These are phyloP conservation scores for Megacollybia marginata DNA, from an alignment of 768 basidiomycete genomes.

Conservation along the genomic window DNA sequence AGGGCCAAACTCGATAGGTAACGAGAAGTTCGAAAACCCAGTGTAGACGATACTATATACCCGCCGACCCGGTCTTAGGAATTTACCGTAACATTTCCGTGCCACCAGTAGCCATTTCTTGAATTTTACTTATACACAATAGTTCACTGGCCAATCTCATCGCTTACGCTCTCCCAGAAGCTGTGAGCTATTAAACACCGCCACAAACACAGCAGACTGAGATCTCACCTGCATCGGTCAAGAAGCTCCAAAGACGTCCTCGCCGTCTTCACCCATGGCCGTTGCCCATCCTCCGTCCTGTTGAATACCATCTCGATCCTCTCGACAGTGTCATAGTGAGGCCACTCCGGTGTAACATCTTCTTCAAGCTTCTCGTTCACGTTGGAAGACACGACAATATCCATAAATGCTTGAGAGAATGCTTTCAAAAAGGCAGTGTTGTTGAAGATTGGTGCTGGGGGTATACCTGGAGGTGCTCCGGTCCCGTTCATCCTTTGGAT, in stretches of 20 bases:
- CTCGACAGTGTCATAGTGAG: conserved; percentile 11
- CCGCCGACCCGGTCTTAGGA: too few species aligned
- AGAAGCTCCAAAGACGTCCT: background rate
- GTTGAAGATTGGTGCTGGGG: conserved; percentile 20
- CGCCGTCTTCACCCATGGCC: background rate
- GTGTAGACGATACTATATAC: too few species aligned
- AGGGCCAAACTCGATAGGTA: too few species aligned
- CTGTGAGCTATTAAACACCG: background rate
- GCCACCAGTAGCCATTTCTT: too few species aligned
- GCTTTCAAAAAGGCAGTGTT: conserved; percentile 28
- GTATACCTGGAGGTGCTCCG: background rate
- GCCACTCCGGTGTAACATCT: conserved; percentile 25
- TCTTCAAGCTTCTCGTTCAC: conserved; percentile 12
- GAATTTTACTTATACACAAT: too few species aligned
- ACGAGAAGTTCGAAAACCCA: too few species aligned
- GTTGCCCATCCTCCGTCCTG: conserved; percentile 14
- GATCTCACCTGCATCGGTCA: background rate
- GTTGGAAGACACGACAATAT: conserved; percentile 24
- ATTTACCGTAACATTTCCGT: too few species aligned
- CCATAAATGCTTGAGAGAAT: conserved; percentile 29
- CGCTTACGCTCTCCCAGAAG: conserved; percentile 9
- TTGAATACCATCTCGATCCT: conserved; percentile 42
- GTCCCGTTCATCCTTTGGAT: background rate
- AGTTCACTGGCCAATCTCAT: conserved; percentile 6
- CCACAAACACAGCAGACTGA: background rate